Conservation (phyloP, 169 alveolate genomes). For the Eimeria necatrix region DNA sequence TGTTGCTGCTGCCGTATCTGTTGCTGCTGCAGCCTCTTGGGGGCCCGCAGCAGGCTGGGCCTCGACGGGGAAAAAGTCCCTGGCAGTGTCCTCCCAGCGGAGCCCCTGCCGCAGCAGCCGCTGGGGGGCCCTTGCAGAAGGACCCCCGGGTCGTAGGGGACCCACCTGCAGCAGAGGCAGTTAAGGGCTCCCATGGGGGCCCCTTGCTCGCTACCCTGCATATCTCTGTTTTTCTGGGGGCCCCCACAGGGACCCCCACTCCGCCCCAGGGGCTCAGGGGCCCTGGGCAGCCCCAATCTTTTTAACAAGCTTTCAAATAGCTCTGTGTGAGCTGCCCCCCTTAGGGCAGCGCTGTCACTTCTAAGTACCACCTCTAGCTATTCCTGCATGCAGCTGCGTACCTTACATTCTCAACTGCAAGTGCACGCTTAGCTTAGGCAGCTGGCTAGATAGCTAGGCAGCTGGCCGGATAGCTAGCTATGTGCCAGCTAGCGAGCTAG, state of each 20-base stretch:
- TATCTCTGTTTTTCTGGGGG: background rate
- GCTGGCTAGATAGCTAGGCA: too few species aligned
- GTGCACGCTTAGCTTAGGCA: too few species aligned
- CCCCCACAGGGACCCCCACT: background rate
- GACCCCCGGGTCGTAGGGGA: background rate
- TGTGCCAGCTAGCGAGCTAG: too few species aligned
- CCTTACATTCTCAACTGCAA: too few species aligned
- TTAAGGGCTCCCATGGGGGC: too few species aligned
- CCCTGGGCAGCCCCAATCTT: background rate
- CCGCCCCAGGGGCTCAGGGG: background rate
- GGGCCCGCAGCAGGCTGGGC: slow-evolving; percentile 7
- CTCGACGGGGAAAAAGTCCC: background rate
- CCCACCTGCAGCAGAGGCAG: background rate
- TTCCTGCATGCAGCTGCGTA: too few species aligned
- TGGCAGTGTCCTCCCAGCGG: slow-evolving; percentile 30
- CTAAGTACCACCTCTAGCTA: too few species aligned
- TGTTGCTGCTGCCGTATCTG: background rate
- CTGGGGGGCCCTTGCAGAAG: slow-evolving; percentile 23
- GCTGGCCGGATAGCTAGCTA: too few species aligned
- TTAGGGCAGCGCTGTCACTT: background rate
- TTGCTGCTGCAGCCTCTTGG: slow-evolving; percentile 22
- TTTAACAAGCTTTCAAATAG: too few species aligned
- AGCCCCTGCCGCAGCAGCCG: slow-evolving; percentile 5
- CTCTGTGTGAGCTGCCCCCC: background rate
- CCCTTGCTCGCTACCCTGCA: too few species aligned